phyloP scores from a whole-genome alignment of 306 rosid species.

The Inga laurina region DNA sequence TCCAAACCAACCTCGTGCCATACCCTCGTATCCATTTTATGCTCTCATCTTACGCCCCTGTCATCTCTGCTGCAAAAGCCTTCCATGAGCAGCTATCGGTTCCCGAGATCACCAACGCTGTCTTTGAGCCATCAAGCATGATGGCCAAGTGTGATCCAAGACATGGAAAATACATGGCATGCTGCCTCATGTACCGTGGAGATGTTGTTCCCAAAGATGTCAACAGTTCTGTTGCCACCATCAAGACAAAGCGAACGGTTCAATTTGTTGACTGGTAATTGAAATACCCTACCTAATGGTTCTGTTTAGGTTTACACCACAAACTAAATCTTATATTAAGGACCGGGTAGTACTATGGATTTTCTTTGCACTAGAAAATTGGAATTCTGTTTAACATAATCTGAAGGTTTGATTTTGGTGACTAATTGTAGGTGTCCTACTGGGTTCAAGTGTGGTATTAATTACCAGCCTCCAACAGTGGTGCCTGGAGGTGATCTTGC shows the following conservation, averaged over 20 bases:
- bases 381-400: not conserved
- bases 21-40: constrained; percentile 83
- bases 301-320: too few relatives aligned
- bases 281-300: constrained; percentile 13
- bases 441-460: constrained; percentile 87
- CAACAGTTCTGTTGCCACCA: constrained; percentile 59
- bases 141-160: constrained; percentile 89
- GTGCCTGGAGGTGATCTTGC: constrained; percentile 91
- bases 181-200: constrained; percentile 86
- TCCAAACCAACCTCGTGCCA: constrained; percentile 79
- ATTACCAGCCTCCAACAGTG: constrained; percentile 70
- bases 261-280: constrained; percentile 80
- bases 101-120: constrained; percentile 74
- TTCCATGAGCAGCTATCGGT: constrained; percentile 69
- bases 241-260: constrained; percentile 70
- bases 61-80: constrained; percentile 68
- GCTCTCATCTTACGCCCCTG: constrained; percentile 80
- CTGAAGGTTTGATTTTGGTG: not conserved
- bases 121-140: constrained; percentile 77
- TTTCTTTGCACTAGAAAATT: not conserved
- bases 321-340: too few relatives aligned
- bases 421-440: constrained; percentile 69
- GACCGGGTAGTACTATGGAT: not conserved
- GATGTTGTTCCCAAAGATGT: constrained; percentile 78
- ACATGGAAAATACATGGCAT: constrained; percentile 83